phyloP scores from a whole-genome alignment of 1,284 basidiomycete species.

The Cutaneotrichosporon sp. region DNA sequence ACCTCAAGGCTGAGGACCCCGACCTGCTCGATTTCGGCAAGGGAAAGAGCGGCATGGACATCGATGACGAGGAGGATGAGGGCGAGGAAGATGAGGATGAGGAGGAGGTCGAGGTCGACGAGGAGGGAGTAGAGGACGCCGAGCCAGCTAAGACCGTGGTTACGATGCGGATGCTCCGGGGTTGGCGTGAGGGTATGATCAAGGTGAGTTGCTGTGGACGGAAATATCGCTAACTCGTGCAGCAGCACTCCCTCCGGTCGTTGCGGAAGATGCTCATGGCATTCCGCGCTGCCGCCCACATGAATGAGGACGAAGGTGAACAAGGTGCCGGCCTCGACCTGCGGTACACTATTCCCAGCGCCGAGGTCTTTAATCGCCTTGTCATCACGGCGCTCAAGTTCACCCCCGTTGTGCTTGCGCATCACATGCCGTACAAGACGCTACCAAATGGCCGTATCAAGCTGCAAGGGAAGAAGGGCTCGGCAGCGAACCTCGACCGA shows the following conservation, averaged over 20 bases:
- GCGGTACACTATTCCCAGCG: constrained; percentile 74
- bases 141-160: constrained; percentile 52
- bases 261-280: constrained; percentile 80
- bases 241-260: constrained; percentile 82
- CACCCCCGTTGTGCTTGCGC: constrained; percentile 80
- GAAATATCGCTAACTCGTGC: constrained; percentile 7
- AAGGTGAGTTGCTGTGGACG: constrained; percentile 54
- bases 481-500: constrained; percentile 74
- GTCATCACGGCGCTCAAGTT: constrained; percentile 82
- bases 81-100: constrained; percentile 47
- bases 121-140: constrained; percentile 41
- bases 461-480: constrained; percentile 44
- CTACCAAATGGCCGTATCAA: constrained; percentile 69
- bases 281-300: constrained; percentile 79
- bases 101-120: constrained; percentile 47
- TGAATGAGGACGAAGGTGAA: constrained; percentile 69
- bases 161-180: constrained; percentile 67
- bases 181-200: constrained; percentile 88
- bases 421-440: constrained; percentile 84
- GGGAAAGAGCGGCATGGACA: constrained; percentile 41
- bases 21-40: constrained; percentile 73
- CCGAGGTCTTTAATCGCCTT: constrained; percentile 86
- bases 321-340: constrained; percentile 49
- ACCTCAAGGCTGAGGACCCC: constrained; percentile 89
- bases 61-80: constrained; percentile 47